Conservation (phyloP, 192 early-diverging fungal genomes). For the Mortierella alpina region DNA sequence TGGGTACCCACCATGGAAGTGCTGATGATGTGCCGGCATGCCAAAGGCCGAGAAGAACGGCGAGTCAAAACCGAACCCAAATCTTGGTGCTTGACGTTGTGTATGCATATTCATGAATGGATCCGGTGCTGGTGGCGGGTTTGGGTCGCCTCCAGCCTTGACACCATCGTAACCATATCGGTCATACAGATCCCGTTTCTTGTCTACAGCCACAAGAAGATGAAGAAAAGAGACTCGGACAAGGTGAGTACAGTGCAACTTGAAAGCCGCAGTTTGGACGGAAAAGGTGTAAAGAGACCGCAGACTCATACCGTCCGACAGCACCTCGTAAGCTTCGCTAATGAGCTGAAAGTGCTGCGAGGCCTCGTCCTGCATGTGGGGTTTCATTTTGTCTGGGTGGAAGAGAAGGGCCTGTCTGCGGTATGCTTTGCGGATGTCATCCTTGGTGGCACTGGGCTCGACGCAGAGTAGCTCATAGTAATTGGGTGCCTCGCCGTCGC, state of each 20-base stretch:
- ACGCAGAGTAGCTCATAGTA: slow-evolving; percentile 60
- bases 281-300: neutral
- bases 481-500: slow-evolving; percentile 34
- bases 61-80: slow-evolving; percentile 29
- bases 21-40: slow-evolving; percentile 12
- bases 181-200: slow-evolving; percentile 88
- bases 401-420: slow-evolving; percentile 76
- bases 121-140: slow-evolving; percentile 13
- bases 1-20: slow-evolving; percentile 30
- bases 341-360: slow-evolving; percentile 53
- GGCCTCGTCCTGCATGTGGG: slow-evolving; percentile 60
- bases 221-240: neutral
- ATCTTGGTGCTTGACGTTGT: neutral
- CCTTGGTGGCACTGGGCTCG: slow-evolving; percentile 49
- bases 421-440: slow-evolving; percentile 62
- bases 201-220: slow-evolving; percentile 13
- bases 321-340: slow-evolving; percentile 47
- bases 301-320: slow-evolving; percentile 27
- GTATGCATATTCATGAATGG: neutral
- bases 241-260: neutral
- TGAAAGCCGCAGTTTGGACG: neutral
- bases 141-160: slow-evolving; percentile 55
- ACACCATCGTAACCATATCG: slow-evolving; percentile 87
- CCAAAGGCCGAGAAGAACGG: slow-evolving; percentile 34
- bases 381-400: slow-evolving; percentile 88